A percentile compares a stretch with the other conserved stretches of the same genome.
Evolutionary conservation across 768 basidiomycete species (phyloP).

Genomic region (Peribolospora kevripleyi): DNA sequence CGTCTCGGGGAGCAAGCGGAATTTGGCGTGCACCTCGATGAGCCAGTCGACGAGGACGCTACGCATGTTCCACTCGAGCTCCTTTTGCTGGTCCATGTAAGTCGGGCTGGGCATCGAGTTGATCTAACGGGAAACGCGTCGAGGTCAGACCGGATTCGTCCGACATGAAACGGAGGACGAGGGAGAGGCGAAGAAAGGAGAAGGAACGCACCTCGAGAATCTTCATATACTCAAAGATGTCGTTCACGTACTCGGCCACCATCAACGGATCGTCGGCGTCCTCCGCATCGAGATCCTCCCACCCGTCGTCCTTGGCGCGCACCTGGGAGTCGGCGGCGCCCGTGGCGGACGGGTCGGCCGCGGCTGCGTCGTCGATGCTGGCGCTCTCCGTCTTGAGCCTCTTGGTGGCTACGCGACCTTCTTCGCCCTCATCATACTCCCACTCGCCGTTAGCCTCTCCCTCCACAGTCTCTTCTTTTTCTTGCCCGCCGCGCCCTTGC

Average conservation of each 20-base stretch:
- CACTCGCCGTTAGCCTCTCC: slow-evolving; percentile 21
- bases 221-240: slow-evolving; percentile 81
- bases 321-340: not conserved
- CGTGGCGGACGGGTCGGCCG: not conserved
- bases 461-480: slow-evolving; percentile 15
- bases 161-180: not conserved
- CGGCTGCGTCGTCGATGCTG: not conserved
- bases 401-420: slow-evolving; percentile 20
- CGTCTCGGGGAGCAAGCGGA: slow-evolving; percentile 67
- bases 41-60: slow-evolving; percentile 80
- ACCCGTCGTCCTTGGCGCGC: slow-evolving; percentile 31
- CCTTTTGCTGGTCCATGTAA: slow-evolving; percentile 60
- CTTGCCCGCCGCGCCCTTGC: not conserved
- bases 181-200: not conserved
- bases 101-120: slow-evolving; percentile 54
- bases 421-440: slow-evolving; percentile 11
- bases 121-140: slow-evolving; percentile 24
- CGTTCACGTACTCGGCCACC: slow-evolving; percentile 87
- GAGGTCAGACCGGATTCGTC: not conserved
- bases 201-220: slow-evolving; percentile 40
- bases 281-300: slow-evolving; percentile 81
- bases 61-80: slow-evolving; percentile 72
- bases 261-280: slow-evolving; percentile 84
- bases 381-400: slow-evolving; percentile 27
- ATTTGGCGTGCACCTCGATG: slow-evolving; percentile 66